Evolutionary conservation across 2,329 filamentous ascomycete genomes (phyloP).

Genomic region (Ophiostoma triangulosporum): DNA sequence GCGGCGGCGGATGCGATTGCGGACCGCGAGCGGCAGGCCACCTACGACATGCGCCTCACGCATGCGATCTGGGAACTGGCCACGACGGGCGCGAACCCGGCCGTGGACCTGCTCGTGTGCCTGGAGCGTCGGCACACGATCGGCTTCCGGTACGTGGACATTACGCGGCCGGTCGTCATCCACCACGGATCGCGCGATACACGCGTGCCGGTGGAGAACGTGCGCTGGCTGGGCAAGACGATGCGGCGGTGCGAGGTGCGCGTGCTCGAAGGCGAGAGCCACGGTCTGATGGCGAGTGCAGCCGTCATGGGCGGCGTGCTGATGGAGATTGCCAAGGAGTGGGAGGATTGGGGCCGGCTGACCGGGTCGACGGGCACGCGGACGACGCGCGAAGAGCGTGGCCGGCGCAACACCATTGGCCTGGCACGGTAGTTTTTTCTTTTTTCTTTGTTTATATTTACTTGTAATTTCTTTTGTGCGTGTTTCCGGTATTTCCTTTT

Average conservation of each 20-base stretch:
- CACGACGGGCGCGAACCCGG: conserved; percentile 82
- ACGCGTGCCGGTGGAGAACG: conserved; percentile 87
- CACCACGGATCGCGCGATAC: conserved; percentile 87
- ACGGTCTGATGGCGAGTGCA: conserved; percentile 91
- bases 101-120: conserved; percentile 84
- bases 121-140: conserved; percentile 83
- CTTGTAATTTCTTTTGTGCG: background rate
- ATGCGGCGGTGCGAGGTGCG: conserved; percentile 33
- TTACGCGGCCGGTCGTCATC: conserved; percentile 80
- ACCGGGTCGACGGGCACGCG: conserved; percentile 24
- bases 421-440: conserved; percentile 13
- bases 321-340: conserved; percentile 86
- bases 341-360: conserved; percentile 71
- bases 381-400: conserved; percentile 14
- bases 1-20: conserved; percentile 42
- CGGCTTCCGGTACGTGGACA: conserved; percentile 93
- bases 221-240: conserved; percentile 83
- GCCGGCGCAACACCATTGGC: conserved; percentile 18
- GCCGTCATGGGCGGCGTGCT: conserved; percentile 87
- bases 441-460: background rate
- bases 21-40: conserved; percentile 57
- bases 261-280: conserved; percentile 70
- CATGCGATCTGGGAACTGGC: conserved; percentile 91
- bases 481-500: background rate
- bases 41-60: conserved; percentile 75